These are phyloP conservation scores for Datura wrightii DNA, from an alignment of 257 asterid species.

Conservation along the genomic window DNA sequence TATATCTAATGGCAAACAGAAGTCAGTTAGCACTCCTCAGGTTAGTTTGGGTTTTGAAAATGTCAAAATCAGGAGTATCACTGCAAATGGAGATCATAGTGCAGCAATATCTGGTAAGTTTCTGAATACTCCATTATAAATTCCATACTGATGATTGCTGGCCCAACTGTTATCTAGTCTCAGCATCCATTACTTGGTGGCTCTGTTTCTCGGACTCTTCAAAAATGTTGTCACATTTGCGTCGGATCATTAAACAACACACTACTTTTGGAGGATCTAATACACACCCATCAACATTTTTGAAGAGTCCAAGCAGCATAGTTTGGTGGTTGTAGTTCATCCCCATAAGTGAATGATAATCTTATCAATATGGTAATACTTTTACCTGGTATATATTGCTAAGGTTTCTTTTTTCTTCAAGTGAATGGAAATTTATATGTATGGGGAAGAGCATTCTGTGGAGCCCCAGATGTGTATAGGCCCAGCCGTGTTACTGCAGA, in stretches of 20 bases:
- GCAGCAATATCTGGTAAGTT: constrained; percentile 77
- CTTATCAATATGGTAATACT: constrained; percentile 17
- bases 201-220: too few relatives aligned
- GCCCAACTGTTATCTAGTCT: not conserved
- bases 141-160: not conserved
- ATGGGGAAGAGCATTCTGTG: constrained; percentile 89
- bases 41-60: constrained; percentile 58
- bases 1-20: constrained; percentile 60
- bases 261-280: too few relatives aligned
- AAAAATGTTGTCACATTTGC: too few relatives aligned
- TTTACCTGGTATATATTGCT: constrained; percentile 18
- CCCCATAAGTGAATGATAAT: not conserved
- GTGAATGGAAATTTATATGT: constrained; percentile 66
- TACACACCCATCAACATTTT: too few relatives aligned
- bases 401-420: constrained; percentile 28
- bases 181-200: constrained; percentile 6
- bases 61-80: constrained; percentile 45
- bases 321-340: not conserved
- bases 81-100: constrained; percentile 97
- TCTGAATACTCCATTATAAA: not conserved
- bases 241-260: too few relatives aligned
- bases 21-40: constrained; percentile 65
- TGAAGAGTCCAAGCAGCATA: too few relatives aligned
- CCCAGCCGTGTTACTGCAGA: constrained; percentile 47
- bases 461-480: constrained; percentile 51